Percentiles rank a stretch among this genome's conserved stretches.
Conservation (phyloP, 805 yeast species). For the Myxozyma geophila region DNA sequence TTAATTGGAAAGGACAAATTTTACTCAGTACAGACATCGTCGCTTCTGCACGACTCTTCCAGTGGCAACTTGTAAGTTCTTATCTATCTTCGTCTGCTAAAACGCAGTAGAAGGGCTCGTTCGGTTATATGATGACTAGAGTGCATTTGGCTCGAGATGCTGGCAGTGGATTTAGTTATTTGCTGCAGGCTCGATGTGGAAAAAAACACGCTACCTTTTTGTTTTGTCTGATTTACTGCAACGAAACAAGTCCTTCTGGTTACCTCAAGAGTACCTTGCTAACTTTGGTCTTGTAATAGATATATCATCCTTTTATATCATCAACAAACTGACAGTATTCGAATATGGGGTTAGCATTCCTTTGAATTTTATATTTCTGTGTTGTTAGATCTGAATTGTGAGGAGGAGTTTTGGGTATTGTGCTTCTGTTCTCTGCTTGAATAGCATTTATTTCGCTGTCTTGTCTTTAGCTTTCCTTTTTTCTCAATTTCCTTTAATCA, state of each 20-base stretch:
- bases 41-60: neutral
- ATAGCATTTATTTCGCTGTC: neutral
- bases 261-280: no score
- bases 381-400: slow-evolving; percentile 17
- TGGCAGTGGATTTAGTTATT: slow-evolving; percentile 3
- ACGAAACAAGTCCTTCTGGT: slow-evolving; percentile 1
- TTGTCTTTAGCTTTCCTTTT: neutral
- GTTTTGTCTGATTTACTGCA: slow-evolving; percentile 42
- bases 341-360: slow-evolving; percentile 12
- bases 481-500: neutral
- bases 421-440: slow-evolving; percentile 13
- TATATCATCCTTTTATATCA: neutral
- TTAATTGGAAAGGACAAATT: neutral
- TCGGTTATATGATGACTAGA: slow-evolving; percentile 71
- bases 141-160: slow-evolving; percentile 99
- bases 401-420: neutral
- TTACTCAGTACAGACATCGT: neutral
- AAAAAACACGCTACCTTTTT: slow-evolving; percentile 92
- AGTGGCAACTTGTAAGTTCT: neutral
- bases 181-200: slow-evolving; percentile 78
- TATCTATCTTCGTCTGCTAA: neutral
- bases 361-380: slow-evolving; percentile 1
- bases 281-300: no score
- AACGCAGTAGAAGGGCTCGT: neutral
- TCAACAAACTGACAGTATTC: neutral